Percentiles rank a stretch among this genome's conserved stretches.
Conservation (phyloP, 2,329 filamentous ascomycete species). For the Mycosphaerella sp. region DNA sequence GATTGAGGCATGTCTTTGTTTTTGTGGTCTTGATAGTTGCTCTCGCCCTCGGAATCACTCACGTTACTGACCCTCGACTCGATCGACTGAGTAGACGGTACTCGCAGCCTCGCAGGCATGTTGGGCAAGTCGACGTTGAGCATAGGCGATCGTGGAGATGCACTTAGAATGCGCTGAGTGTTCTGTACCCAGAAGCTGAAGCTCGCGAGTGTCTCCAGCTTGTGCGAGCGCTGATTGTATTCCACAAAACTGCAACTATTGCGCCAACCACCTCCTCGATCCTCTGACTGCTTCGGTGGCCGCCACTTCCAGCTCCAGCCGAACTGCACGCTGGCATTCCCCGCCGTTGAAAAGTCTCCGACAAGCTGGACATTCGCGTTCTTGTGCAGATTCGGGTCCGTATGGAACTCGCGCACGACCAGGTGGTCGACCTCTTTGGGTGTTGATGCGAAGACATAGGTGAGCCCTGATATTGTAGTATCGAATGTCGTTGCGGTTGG, state of each 20-base stretch:
- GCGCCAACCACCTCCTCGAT: slow-evolving; percentile 85
- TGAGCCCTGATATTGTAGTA: slow-evolving; percentile 78
- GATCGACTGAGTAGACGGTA: slow-evolving; percentile 81
- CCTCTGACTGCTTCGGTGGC: slow-evolving; percentile 73
- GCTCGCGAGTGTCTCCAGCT: slow-evolving; percentile 76
- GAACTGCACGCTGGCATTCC: slow-evolving; percentile 78
- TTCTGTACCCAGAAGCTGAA: slow-evolving; percentile 94
- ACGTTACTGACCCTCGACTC: slow-evolving; percentile 67
- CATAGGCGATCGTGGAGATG: slow-evolving; percentile 54
- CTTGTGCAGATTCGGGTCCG: slow-evolving; percentile 94
- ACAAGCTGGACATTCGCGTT: slow-evolving; percentile 92
- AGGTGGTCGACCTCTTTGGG: slow-evolving; percentile 84
- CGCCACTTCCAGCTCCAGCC: slow-evolving; percentile 98
- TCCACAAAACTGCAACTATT: slow-evolving; percentile 97
- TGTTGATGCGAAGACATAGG: slow-evolving; percentile 84
- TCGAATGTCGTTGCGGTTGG: slow-evolving; percentile 44
- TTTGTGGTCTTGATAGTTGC: slow-evolving; percentile 38
- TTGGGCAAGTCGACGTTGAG: slow-evolving; percentile 42
- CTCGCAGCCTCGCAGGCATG: slow-evolving; percentile 58
- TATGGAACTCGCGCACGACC: slow-evolving; percentile 90
- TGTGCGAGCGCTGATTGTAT: slow-evolving; percentile 89
- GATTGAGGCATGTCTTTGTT: slow-evolving; percentile 42
- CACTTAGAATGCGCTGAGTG: slow-evolving; percentile 35
- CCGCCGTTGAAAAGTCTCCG: slow-evolving; percentile 81
- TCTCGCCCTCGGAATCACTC: slow-evolving; percentile 58